Conservation (phyloP, 495 filamentous ascomycete genomes). For the Pyrenula massariospora region DNA sequence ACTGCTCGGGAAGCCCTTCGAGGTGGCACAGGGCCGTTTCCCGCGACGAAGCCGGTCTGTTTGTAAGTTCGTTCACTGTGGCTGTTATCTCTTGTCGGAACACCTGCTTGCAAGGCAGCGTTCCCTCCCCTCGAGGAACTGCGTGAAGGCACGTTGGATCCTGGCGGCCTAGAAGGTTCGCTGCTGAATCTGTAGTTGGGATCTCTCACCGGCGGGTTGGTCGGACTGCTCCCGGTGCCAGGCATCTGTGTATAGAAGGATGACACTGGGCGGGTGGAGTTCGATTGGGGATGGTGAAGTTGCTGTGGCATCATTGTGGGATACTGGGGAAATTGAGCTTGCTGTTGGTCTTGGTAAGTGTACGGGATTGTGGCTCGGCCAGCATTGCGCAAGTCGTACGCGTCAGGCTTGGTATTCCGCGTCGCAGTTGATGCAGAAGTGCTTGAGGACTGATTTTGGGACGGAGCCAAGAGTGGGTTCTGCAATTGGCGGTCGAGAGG, state of each 20-base stretch:
- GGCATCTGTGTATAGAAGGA: conserved; percentile 39
- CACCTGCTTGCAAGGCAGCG: conserved; percentile 48
- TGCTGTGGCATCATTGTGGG: conserved; percentile 15
- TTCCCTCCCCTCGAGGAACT: conserved; percentile 51
- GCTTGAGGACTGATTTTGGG: conserved; percentile 4
- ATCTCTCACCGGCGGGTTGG: conserved; percentile 28
- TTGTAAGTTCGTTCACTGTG: conserved; percentile 58
- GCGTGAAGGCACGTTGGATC: conserved; percentile 40
- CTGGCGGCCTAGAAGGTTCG: conserved; percentile 53
- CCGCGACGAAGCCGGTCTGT: conserved; percentile 36
- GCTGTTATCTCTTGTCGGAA: conserved; percentile 57
- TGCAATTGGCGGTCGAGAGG: background rate
- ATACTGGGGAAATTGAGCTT: conserved; percentile 30
- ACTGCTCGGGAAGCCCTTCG: conserved; percentile 30
- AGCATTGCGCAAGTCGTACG: conserved; percentile 12
- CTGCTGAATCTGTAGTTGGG: conserved; percentile 45
- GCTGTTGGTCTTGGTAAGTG: conserved; percentile 32
- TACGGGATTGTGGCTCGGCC: conserved; percentile 24
- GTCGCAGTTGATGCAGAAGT: background rate
- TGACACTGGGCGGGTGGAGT: conserved; percentile 41
- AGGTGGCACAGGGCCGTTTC: conserved; percentile 43
- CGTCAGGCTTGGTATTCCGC: background rate
- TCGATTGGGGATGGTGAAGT: conserved; percentile 12
- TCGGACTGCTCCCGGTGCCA: conserved; percentile 15
- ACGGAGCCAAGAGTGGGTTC: background rate